Percentiles rank a stretch among this genome's conserved stretches.
Evolutionary conservation across 2,329 filamentous ascomycete genomes (phyloP).

Genomic region (Colletotrichum filicis): DNA sequence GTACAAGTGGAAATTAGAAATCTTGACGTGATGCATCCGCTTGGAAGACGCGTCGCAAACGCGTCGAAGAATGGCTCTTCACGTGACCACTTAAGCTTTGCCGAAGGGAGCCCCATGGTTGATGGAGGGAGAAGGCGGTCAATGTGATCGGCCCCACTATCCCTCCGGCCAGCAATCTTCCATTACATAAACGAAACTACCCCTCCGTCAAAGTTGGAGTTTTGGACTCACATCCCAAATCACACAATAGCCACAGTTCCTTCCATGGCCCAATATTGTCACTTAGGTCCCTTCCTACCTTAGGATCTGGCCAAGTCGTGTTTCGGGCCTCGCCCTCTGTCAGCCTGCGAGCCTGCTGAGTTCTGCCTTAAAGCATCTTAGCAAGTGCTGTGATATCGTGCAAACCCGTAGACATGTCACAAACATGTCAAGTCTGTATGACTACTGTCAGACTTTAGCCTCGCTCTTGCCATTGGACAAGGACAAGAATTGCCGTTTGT

Average conservation of each 20-base stretch:
- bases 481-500: background rate
- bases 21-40: background rate
- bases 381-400: background rate
- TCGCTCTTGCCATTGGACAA: background rate
- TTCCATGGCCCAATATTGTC: no score
- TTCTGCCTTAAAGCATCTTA: background rate
- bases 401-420: background rate
- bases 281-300: no score
- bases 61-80: background rate
- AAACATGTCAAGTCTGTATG: background rate
- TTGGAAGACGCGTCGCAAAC: slow-evolving; percentile 31
- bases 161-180: background rate
- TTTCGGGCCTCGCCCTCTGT: background rate
- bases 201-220: no score
- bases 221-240: no score
- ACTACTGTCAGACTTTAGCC: background rate
- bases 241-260: no score
- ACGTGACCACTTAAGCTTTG: slow-evolving; percentile 28
- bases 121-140: no score
- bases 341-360: background rate
- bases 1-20: background rate
- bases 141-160: no score
- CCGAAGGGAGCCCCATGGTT: background rate
- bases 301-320: background rate
- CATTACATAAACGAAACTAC: background rate